Evolutionary conservation across 108 stramenopile genomes (phyloP).

Genomic region (Skeletonema menzelii): DNA sequence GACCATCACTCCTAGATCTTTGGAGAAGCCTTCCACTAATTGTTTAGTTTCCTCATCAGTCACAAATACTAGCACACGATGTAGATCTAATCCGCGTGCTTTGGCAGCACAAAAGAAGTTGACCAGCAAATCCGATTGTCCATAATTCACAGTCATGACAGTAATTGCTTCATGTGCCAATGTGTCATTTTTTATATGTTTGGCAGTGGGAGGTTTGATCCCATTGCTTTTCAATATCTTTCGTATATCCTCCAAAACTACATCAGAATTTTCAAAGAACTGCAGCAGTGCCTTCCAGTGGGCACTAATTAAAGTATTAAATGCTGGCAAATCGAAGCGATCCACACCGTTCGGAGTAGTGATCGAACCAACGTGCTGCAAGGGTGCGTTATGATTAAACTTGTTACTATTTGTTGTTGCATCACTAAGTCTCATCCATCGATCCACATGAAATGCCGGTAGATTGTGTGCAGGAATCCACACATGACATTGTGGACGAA

Average conservation of each 20-base stretch:
- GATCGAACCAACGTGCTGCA: not conserved
- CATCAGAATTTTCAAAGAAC: conserved; percentile 4
- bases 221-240: not conserved
- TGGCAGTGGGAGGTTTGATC: not conserved
- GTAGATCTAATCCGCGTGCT: conserved; percentile 24
- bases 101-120: conserved; percentile 71
- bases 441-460: conserved; percentile 5
- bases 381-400: not conserved
- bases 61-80: conserved; percentile 59
- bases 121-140: conserved; percentile 66
- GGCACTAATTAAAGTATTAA: not conserved
- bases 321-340: not conserved
- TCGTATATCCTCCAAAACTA: not conserved
- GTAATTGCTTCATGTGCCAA: conserved; percentile 44
- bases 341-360: conserved; percentile 3
- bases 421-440: conserved; percentile 1
- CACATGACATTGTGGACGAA: conserved; percentile 3
- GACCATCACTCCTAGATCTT: conserved; percentile 47
- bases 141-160: conserved; percentile 73
- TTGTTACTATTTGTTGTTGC: not conserved
- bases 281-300: conserved; percentile 3
- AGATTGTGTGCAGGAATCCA: conserved; percentile 4
- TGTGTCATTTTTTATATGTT: not conserved
- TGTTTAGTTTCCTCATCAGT: conserved; percentile 63
- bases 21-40: conserved; percentile 36